Evolutionary conservation across 228 moss, liverwort and hornwort genomes (phyloP).

Genomic region (Sphagnum magellanicum): DNA sequence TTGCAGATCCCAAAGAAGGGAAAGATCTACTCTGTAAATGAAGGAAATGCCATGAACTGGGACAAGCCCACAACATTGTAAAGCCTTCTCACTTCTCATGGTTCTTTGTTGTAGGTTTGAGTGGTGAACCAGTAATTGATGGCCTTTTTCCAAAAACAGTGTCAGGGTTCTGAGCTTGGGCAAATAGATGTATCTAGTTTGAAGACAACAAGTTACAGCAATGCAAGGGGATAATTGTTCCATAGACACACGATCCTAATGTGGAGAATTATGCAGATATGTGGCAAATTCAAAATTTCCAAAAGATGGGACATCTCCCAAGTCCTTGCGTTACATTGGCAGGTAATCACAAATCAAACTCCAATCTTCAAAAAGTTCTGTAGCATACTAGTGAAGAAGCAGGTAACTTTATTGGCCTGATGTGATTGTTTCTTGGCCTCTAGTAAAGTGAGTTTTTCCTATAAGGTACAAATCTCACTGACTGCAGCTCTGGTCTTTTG

Average conservation of each 20-base stretch:
- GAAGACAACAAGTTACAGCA: no score
- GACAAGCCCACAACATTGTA: constrained; percentile 82
- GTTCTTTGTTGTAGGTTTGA: background rate
- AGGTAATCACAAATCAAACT: constrained; percentile 32
- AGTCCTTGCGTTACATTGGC: constrained; percentile 94
- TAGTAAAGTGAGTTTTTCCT: no score
- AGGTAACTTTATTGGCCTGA: background rate
- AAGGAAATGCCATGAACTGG: constrained; percentile 97
- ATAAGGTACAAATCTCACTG: no score
- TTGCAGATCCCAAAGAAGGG: constrained; percentile 86
- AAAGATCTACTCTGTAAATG: constrained; percentile 97
- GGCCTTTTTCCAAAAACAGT: background rate
- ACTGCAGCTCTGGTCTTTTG: background rate
- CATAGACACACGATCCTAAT: background rate
- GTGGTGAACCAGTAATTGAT: background rate
- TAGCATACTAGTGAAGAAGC: background rate
- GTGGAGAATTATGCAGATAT: constrained; percentile 23
- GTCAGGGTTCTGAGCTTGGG: background rate
- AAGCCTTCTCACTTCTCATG: background rate
- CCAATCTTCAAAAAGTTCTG: background rate
- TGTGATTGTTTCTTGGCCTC: background rate
- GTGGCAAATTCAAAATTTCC: constrained; percentile 90
- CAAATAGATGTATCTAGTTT: no score
- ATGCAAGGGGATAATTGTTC: no score
- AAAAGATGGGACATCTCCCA: constrained; percentile 80